Base-by-base conservation (phyloP, 2,329 filamentous ascomycete species). In the Cryphonectria naterciae region DNA sequence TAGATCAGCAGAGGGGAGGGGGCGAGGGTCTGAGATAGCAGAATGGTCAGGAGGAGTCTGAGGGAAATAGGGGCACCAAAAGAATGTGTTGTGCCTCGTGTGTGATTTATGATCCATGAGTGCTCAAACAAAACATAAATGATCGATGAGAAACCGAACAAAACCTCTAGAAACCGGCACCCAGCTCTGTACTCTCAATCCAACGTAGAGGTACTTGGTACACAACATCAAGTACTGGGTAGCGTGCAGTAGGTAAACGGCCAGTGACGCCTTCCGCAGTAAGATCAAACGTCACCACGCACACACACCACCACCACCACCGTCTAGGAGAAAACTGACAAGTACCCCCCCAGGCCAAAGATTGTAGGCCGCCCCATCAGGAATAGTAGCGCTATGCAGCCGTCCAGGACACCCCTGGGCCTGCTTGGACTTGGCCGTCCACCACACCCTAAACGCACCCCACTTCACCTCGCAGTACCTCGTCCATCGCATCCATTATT, bases 331-430 rank as follows among this genome's bases (percentile, higher is more conserved):
- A 13, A 22, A 22, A 25, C n/a, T 25, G n/a, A 17, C 13, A 43
- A 43, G 49, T 4, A 4, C 22, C 52, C n/a, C 52, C n/a, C 11
- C 25, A 56, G 52, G 25, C 52, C 52, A 25, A 56, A 56, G 43
- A 56, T 56, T 56, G 52, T 56, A 49, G 52, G 52, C 54, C 19
- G 54, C 54, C 54, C 54, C 54, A 58, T 58, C 54, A 58, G 54
- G 54, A 58, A 58, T 58, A 58, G 54, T 32, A 58, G 25, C 52
- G 25, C n/a, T 28, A 28, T 56, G 52, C 52, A 56, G 54, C 54
- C 25, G 54, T 58, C 54, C 54, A 58, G 54, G 54, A 58, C 54
- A 56, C 54, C 54, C 54, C 54, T 58, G 54, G 54, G 54, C 54
- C 54, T 58, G 54, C 54, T 58, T 32, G 54, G 25, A 58, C 54